These are phyloP conservation scores for Pyrus bretschneideri DNA, from an alignment of 306 rosid species.

Conservation along the genomic window DNA sequence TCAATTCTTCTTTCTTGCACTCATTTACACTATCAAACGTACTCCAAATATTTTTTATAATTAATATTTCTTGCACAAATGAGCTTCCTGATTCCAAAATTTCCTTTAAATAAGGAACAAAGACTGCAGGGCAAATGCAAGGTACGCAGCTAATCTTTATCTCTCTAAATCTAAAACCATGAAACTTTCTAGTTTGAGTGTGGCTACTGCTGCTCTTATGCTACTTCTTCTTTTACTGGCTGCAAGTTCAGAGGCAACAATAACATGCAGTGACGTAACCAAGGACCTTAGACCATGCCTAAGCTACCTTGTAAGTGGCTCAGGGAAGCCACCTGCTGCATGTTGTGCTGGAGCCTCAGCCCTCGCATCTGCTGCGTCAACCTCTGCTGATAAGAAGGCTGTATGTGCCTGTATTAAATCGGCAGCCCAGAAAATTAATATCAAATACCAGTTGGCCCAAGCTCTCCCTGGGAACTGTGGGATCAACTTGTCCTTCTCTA, in stretches of 20 bases:
- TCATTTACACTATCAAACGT: background rate
- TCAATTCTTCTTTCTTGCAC: background rate
- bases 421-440: constrained; percentile 35
- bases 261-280: constrained; percentile 51
- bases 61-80: background rate
- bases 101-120: background rate
- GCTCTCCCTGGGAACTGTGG: constrained; percentile 71
- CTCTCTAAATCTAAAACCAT: constrained; percentile 12
- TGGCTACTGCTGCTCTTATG: background rate
- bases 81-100: background rate
- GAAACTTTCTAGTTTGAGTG: constrained; percentile 18
- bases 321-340: constrained; percentile 55
- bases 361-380: constrained; percentile 48
- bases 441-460: constrained; percentile 45
- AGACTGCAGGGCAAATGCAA: background rate
- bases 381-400: constrained; percentile 43
- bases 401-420: constrained; percentile 67
- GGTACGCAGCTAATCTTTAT: background rate
- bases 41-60: background rate
- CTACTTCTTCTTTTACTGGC: constrained; percentile 24
- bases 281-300: constrained; percentile 56
- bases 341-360: constrained; percentile 64
- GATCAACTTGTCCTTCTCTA: constrained; percentile 21
- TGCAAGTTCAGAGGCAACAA: constrained; percentile 43
- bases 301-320: constrained; percentile 58